These are phyloP conservation scores for Gynostemma pentaphyllum DNA, from an alignment of 306 rosid genomes.

Conservation along the genomic window DNA sequence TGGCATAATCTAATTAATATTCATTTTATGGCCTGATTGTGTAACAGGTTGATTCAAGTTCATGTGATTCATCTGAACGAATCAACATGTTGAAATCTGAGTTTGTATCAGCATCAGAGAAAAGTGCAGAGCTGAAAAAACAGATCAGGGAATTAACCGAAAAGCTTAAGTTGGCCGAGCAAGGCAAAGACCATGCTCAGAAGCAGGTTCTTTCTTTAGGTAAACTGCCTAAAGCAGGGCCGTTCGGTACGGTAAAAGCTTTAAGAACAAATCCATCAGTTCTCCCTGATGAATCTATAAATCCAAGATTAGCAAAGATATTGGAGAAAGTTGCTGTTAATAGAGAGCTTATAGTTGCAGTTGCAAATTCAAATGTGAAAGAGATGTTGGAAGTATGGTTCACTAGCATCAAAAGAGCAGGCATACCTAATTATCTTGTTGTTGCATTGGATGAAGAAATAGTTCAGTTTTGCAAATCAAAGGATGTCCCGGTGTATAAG, in stretches of 20 bases:
- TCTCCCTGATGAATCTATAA: slow-evolving; percentile 71
- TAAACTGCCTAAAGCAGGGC: slow-evolving; percentile 59
- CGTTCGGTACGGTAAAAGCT: slow-evolving; percentile 74
- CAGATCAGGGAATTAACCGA: slow-evolving; percentile 55
- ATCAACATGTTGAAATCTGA: slow-evolving; percentile 58
- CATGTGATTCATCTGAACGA: slow-evolving; percentile 60
- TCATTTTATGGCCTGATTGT: slow-evolving; percentile 5
- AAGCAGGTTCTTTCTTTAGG: slow-evolving; percentile 67
- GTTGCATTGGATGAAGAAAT: slow-evolving; percentile 66
- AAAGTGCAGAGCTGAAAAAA: slow-evolving; percentile 43
- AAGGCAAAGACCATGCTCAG: slow-evolving; percentile 69
- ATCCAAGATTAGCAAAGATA: slow-evolving; percentile 68
- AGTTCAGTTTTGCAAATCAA: slow-evolving; percentile 34
- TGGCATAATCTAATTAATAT: slow-evolving; percentile 6
- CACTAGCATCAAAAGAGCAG: slow-evolving; percentile 59
- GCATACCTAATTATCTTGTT: slow-evolving; percentile 71
- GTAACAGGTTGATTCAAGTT: slow-evolving; percentile 38
- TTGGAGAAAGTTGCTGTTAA: slow-evolving; percentile 61
- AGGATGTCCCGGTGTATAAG: slow-evolving; percentile 66
- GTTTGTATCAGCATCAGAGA: slow-evolving; percentile 37
- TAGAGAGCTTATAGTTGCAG: slow-evolving; percentile 68
- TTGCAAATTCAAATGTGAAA: slow-evolving; percentile 79
- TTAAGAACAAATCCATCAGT: slow-evolving; percentile 61
- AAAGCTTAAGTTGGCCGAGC: slow-evolving; percentile 57
- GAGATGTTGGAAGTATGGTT: slow-evolving; percentile 81